A percentile compares a stretch with the other conserved stretches of the same genome.
Conservation (phyloP, 1,284 basidiomycete genomes). For the Rhodofomes roseus region DNA sequence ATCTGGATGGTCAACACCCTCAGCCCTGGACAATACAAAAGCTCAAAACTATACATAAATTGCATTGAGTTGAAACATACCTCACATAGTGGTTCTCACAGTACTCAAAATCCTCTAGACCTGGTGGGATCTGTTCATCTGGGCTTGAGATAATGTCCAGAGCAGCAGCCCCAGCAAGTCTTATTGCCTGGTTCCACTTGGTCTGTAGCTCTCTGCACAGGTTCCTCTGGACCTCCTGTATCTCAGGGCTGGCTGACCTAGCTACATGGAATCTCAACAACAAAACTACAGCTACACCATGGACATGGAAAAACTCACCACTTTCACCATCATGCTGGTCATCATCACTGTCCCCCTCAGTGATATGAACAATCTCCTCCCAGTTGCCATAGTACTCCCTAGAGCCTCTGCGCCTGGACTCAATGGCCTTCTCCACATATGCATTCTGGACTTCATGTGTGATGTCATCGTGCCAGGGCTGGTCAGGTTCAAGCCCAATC, state of each 20-base stretch:
- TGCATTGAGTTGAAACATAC: conserved; percentile 28
- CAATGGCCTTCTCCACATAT: conserved; percentile 37
- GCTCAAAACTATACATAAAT: background rate
- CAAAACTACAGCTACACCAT: background rate
- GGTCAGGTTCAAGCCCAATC: conserved; percentile 13
- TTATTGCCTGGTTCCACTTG: conserved; percentile 1
- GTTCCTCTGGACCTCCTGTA: background rate
- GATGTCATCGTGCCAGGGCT: conserved; percentile 17
- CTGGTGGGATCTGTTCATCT: conserved; percentile 43
- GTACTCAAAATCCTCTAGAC: conserved; percentile 43
- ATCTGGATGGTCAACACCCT: conserved; percentile 17
- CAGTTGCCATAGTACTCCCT: conserved; percentile 3
- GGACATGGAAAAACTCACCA: background rate
- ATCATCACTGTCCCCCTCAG: background rate
- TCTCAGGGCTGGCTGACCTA: too few relatives aligned
- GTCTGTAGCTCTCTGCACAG: background rate
- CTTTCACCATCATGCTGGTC: background rate
- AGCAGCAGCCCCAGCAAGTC: conserved; percentile 32
- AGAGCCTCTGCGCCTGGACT: conserved; percentile 12
- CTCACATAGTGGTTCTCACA: conserved; percentile 47
- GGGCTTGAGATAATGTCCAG: conserved; percentile 46
- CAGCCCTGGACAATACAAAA: conserved; percentile 5
- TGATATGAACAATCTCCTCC: conserved; percentile 1
- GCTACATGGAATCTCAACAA: too few relatives aligned
- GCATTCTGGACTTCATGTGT: conserved; percentile 35